A percentile compares a stretch with the other conserved stretches of the same genome.
phyloP scores from a whole-genome alignment of 495 filamentous ascomycete species.

The Hyaloscypha finlandica region DNA sequence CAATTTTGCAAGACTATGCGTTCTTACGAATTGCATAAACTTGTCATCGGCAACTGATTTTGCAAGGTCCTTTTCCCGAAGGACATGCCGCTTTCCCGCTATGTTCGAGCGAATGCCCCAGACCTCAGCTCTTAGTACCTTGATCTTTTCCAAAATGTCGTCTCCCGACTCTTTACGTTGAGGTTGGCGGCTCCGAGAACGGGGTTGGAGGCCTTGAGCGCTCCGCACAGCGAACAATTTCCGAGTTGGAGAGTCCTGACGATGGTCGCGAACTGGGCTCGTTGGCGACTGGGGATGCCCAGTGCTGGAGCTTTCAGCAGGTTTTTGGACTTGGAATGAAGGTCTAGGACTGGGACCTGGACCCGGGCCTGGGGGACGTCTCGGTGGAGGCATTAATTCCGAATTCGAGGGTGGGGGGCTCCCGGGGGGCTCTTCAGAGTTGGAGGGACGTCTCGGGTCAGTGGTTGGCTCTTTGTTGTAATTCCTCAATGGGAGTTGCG shows the following conservation, averaged over 20 bases:
- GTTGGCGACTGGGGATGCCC: not conserved
- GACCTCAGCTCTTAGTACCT: not conserved
- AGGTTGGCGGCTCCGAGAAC: not conserved
- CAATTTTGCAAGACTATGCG: not conserved
- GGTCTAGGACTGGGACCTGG: not conserved
- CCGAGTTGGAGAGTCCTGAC: not conserved
- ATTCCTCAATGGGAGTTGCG: too few species aligned
- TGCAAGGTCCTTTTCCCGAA: slow-evolving; percentile 1
- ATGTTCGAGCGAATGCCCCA: slow-evolving; percentile 7
- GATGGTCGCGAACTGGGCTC: not conserved
- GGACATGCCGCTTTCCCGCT: slow-evolving; percentile 1
- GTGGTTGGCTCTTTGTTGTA: too few species aligned
- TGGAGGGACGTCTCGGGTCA: not conserved
- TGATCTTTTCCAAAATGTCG: not conserved
- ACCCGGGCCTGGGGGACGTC: not conserved
- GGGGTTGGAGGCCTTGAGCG: not conserved
- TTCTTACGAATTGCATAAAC: not conserved
- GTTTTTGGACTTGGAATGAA: not conserved
- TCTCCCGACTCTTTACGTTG: not conserved
- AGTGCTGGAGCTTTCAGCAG: not conserved
- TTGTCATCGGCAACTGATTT: slow-evolving; percentile 4
- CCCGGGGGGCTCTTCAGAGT: not conserved
- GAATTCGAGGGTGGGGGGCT: not conserved
- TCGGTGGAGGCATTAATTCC: not conserved
- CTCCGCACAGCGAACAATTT: not conserved